Base-by-base conservation (phyloP, 2,329 filamentous ascomycete genomes). In the Sclerotinia sclerotiorum region DNA sequence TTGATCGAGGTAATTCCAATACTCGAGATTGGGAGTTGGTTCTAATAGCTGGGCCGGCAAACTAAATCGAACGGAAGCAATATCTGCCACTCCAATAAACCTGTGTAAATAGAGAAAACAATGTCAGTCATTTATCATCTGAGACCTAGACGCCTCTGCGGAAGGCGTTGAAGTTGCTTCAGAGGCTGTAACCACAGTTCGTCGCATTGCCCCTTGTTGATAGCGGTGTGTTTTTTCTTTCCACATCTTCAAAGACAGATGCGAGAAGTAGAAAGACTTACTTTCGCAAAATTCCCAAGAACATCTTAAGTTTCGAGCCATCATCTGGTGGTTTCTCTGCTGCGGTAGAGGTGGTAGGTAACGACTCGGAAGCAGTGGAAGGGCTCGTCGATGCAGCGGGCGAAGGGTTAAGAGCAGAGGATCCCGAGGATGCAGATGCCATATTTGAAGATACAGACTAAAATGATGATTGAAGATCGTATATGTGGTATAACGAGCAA, bases 1-100 rank as follows among this genome's bases (percentile, higher is more conserved):
- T 74, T 93, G 88, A 80, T 99, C 95, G 78, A 99, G 85, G 77
- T 99, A 99, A 77, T 96, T 96, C 95, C 95, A 99, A 82, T 98
- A 99, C 82, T 99, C 95, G 78, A 99, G 84, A 79, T 99, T 99
- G 65, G 95, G 95, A 5, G 92, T 96, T 48, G 95, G 95, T 80
- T 99, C 95, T 76, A 99, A 87, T 55, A 99, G 88, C 80, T 98
- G 94, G 63, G 95, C 93, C 29, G 95, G 95, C 63, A 99, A 86
- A 21, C 94, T 98, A 82, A 99, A 99, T 74, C 95, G 91, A 71
- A 98, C 94, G 68, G 93, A 88, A 69, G 95, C 95, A 76, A 99
- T 95, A 81, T 99, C 95, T 73, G 94, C 85, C 68, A 99, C 95
- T 74, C 95, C 95, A 76, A 98, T 93, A 80, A 98, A 98, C 79